Evolutionary conservation across 768 basidiomycete genomes (phyloP), one percentile per base, ranked within the genome.

Genomic region (Trametopsis cervina): DNA sequence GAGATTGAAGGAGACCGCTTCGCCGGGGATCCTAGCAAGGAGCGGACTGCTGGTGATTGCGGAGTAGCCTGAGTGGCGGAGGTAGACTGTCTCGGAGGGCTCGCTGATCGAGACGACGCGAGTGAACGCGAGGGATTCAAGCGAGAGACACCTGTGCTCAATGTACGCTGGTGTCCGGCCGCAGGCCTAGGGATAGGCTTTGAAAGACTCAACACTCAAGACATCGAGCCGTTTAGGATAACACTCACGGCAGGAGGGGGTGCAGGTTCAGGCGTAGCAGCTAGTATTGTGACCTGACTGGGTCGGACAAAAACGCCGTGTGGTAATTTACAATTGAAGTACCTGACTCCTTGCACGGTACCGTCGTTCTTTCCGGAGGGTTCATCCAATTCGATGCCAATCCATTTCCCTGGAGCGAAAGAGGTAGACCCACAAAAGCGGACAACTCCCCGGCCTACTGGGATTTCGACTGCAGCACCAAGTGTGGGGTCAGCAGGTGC

Each of bases 291-390:
- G 53, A 97, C 88, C 63, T 91, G 87, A 60, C 85, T 85, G 0
- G 87, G 80, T 27, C 89, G 75, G 4, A 97, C 83, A 62, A 99
- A 98, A 23, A 98, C 86, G 40, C 96, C 96, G 69, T 89, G 70
- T 24, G 72, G 71, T 40, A 73, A 69, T 58, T 75, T 76, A 69
- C 92, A 97, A 15, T 69, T 72, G 64, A 99, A 99, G 69, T 98
- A 99, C 1, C 66, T 53, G 42, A 80, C 66, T 13, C 85, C 91
- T 27, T 83, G 72, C 6, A 99, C 86, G 1, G 81, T 77, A 1
- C 96, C 96, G 57, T 98, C 89, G 70, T 99, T 99, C 82, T 98
- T 99, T 33, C 96, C 96, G 39, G 78, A 84, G 6, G 79, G 66
- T 57, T 85, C 83, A 48, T 75, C 78, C 40, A 99, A 76, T 60